Conservation (phyloP, 2,329 filamentous ascomycete species). For the Neurospora crassa region DNA sequence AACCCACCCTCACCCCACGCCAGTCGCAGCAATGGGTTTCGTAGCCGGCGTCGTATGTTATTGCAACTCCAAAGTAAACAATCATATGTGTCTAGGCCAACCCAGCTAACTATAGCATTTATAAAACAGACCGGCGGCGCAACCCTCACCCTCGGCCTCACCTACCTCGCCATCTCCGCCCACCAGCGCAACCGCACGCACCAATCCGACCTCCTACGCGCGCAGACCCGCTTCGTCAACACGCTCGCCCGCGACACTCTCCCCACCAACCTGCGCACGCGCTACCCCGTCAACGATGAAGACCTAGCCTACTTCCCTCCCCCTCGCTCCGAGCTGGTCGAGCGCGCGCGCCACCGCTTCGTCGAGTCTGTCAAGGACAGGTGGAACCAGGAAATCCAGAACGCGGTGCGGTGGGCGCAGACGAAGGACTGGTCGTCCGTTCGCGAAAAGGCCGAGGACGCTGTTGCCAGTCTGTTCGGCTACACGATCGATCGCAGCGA, state of each 20-base stretch:
- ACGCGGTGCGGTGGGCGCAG: slow-evolving; percentile 56
- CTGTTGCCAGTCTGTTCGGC: slow-evolving; percentile 35
- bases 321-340: slow-evolving; percentile 40
- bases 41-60: slow-evolving; percentile 60
- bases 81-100: too few species aligned
- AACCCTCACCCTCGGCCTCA: slow-evolving; percentile 61
- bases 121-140: slow-evolving; percentile 58
- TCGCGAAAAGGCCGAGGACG: slow-evolving; percentile 47
- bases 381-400: slow-evolving; percentile 68
- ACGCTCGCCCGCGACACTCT: slow-evolving; percentile 29
- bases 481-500: slow-evolving; percentile 25
- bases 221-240: slow-evolving; percentile 45
- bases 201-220: slow-evolving; percentile 46
- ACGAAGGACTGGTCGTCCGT: slow-evolving; percentile 55
- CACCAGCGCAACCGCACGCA: slow-evolving; percentile 59
- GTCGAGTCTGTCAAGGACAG: slow-evolving; percentile 62
- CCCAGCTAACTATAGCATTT: slow-evolving; percentile 5
- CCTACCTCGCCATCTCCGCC: slow-evolving; percentile 62
- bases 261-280: slow-evolving; percentile 22
- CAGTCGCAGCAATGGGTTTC: slow-evolving; percentile 53
- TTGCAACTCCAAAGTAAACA: neutral
- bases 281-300: slow-evolving; percentile 19
- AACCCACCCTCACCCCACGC: slow-evolving; percentile 7
- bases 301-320: slow-evolving; percentile 18
- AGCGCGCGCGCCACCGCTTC: slow-evolving; percentile 42